Evolutionary conservation across 192 early-diverging fungal species (phyloP), one percentile per base, ranked within the genome.

Genomic region (Gryganskiella cystojenkinii): DNA sequence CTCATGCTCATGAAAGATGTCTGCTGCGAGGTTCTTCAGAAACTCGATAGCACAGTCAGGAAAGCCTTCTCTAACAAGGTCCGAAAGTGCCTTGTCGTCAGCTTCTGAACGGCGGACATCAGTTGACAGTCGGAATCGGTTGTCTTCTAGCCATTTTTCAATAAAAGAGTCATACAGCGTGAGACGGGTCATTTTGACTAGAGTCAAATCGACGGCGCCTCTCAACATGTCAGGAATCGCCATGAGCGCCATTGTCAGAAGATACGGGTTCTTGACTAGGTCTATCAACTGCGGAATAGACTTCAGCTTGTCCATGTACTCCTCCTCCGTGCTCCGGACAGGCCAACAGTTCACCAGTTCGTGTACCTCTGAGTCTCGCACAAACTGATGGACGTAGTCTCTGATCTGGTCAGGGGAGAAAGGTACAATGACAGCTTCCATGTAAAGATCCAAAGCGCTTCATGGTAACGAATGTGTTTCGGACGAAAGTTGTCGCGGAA

Each of bases 221-320:
- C 14, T 19, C 0, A 24, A 33, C 1, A 60, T 15, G 0, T 3
- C 27, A 3, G 58, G 58, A 2, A 60, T 7, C 1, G 43, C 25
- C 0, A 2, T 4, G 13, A 60, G 22, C 1, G 42, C 2, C 10
- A 60, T 19, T 2, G 10, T 2, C 3, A 60, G 42, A 4, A 60
- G 22, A 19, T 44, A 60, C 5, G 58, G 58, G 2, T 60, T 60
- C 58, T 19, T 45, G 43, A 60, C 42, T 15, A 60, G 17, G 25
- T 60, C 58, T 25, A 60, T 45, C 14, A 60, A 10, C 2, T 60
- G 35, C 0, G 58, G 35, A 42, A 60, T 46, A 0, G 10, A 4
- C 3, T 0, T 19, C 10, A 60, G 3, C 2, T 45, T 42, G 5
- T 60, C 43, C 43, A 60, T 30, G 14, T 60, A 60, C 15, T 60